phyloP scores from a whole-genome alignment of 148 eudicot species.

The Nepenthes gracilis region DNA sequence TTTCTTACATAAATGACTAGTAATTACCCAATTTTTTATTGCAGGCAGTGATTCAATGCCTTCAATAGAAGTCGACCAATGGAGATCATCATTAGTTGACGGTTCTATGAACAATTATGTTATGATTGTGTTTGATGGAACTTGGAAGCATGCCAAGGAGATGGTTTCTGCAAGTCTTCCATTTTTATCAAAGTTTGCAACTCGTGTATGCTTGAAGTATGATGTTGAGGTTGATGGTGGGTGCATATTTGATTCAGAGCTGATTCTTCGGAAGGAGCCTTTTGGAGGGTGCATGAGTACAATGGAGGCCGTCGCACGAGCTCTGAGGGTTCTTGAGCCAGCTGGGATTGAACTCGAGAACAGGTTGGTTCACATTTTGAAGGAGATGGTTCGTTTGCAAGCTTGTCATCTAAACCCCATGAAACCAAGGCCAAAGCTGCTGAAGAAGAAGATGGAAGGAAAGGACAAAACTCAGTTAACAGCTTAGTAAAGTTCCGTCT shows the following conservation, averaged over 20 bases:
- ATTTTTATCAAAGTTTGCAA: constrained; percentile 69
- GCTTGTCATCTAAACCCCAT: constrained; percentile 54
- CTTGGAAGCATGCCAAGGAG: constrained; percentile 98
- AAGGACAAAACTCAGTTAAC: constrained; percentile 4
- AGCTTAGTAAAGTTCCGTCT: neutral
- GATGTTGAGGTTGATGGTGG: constrained; percentile 57
- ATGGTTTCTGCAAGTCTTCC: constrained; percentile 90
- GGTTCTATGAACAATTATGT: constrained; percentile 15
- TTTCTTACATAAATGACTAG: neutral
- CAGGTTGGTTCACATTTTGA: constrained; percentile 52
- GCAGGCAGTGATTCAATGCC: constrained; percentile 53
- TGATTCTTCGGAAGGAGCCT: constrained; percentile 84
- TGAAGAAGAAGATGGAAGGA: constrained; percentile 23
- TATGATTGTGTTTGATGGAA: constrained; percentile 84
- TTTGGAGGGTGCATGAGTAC: constrained; percentile 94
- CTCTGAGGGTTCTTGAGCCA: constrained; percentile 72
- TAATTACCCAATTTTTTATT: neutral
- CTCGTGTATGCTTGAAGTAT: constrained; percentile 53
- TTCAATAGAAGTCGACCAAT: constrained; percentile 34
- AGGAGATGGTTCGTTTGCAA: constrained; percentile 70
- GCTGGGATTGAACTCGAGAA: constrained; percentile 56
- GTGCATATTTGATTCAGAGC: constrained; percentile 68
- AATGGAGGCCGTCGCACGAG: constrained; percentile 90
- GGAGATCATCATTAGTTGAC: constrained; percentile 27
- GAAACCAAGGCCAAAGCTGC: constrained; percentile 43